Percentiles rank a stretch among this genome's conserved stretches.
phyloP scores from a whole-genome alignment of 345 rosid genomes.

The Pelargonium nanum region DNA sequence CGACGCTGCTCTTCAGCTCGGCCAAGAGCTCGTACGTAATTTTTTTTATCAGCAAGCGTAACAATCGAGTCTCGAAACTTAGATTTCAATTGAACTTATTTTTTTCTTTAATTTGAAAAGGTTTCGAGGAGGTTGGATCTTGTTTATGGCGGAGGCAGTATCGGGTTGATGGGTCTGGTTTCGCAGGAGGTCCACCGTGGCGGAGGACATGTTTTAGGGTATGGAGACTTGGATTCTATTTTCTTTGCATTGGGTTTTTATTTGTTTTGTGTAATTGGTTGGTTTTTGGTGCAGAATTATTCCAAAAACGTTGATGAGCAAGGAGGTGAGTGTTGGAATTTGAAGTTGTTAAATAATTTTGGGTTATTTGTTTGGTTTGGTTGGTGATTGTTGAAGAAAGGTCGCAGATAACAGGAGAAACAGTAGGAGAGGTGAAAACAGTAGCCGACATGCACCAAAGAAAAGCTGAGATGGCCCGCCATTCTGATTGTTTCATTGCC shows the following conservation, averaged over 20 bases:
- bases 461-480: slow-evolving; percentile 44
- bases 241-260: neutral
- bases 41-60: no score
- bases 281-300: slow-evolving; percentile 42
- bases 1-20: slow-evolving; percentile 76
- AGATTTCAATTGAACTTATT: neutral
- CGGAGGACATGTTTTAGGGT: slow-evolving; percentile 68
- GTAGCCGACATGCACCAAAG: slow-evolving; percentile 45
- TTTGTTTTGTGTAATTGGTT: neutral
- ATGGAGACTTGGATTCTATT: slow-evolving; percentile 5
- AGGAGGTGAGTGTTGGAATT: slow-evolving; percentile 42
- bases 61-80: no score
- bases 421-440: slow-evolving; percentile 38
- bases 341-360: no score
- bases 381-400: neutral
- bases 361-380: neutral
- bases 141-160: slow-evolving; percentile 70
- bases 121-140: slow-evolving; percentile 46
- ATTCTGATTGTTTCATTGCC: slow-evolving; percentile 41
- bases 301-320: slow-evolving; percentile 79
- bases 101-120: slow-evolving; percentile 19
- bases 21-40: slow-evolving; percentile 51
- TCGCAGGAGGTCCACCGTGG: slow-evolving; percentile 55
- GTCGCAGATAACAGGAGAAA: slow-evolving; percentile 55
- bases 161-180: slow-evolving; percentile 68